phyloP scores from a whole-genome alignment of 2,329 filamentous ascomycete species.

The Colletotrichum chrysophilum region DNA sequence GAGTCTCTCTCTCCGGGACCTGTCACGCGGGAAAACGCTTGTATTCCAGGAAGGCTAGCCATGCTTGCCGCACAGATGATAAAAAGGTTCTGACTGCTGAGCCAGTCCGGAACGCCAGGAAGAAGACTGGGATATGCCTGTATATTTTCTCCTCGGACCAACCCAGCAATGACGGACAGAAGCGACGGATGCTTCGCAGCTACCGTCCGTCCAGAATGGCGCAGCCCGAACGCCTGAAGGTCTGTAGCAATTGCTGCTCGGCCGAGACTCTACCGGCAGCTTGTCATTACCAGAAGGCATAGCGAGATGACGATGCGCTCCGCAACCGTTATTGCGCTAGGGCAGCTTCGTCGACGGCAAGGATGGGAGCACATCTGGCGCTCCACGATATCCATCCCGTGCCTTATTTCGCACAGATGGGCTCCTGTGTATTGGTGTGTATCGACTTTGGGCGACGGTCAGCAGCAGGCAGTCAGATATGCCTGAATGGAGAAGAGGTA shows the following conservation, averaged over 20 bases:
- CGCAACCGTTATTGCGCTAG: constrained; percentile 10
- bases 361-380: neutral
- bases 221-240: neutral
- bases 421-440: neutral
- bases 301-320: constrained; percentile 12
- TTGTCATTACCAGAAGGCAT: neutral
- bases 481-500: constrained; percentile 4
- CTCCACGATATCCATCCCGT: constrained; percentile 4
- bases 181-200: constrained; percentile 10
- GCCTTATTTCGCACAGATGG: constrained; percentile 4
- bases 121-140: constrained; percentile 6
- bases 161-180: constrained; percentile 9
- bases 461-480: constrained; percentile 14
- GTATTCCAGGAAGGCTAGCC: neutral
- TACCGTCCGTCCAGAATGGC: neutral
- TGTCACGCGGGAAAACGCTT: constrained; percentile 5
- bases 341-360: constrained; percentile 3
- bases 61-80: constrained; percentile 9
- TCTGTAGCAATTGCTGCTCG: constrained; percentile 3
- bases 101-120: neutral
- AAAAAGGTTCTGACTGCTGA: constrained; percentile 1
- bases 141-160: neutral
- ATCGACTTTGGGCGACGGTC: neutral
- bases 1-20: neutral
- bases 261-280: constrained; percentile 7